Conservation (phyloP, 2,329 filamentous ascomycete species). For the Fusarium subtropicale region DNA sequence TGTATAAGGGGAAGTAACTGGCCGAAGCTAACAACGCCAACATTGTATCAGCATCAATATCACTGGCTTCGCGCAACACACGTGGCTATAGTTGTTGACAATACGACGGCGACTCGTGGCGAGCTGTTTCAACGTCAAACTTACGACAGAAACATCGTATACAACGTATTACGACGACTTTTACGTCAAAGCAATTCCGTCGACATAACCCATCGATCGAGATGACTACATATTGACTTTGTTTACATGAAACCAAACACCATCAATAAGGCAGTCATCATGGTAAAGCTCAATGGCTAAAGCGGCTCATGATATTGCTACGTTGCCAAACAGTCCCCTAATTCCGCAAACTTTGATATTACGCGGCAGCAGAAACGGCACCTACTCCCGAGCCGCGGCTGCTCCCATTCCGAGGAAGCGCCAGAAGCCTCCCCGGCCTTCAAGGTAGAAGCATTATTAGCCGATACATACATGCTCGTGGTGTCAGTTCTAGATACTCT, state of each 20-base stretch:
- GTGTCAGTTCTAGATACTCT: conserved; percentile 12
- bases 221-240: neutral
- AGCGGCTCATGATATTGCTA: neutral
- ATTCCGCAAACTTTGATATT: conserved; percentile 9
- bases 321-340: conserved; percentile 5
- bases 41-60: conserved; percentile 6
- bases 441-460: conserved; percentile 16
- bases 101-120: neutral
- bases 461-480: conserved; percentile 7
- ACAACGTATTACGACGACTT: neutral
- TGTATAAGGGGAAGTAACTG: neutral
- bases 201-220: conserved; percentile 6
- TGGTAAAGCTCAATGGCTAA: neutral
- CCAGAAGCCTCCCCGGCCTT: conserved; percentile 30
- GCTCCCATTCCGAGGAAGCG: conserved; percentile 25
- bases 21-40: conserved; percentile 1
- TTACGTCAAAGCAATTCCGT: conserved; percentile 18
- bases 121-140: neutral
- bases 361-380: conserved; percentile 16
- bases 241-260: conserved; percentile 4
- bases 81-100: neutral
- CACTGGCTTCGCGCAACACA: conserved; percentile 11
- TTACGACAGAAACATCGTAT: neutral
- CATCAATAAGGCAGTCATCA: conserved; percentile 7
- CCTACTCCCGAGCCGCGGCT: conserved; percentile 24